These are phyloP conservation scores for Coemansia sp. DNA, from an alignment of 192 early-diverging fungal genomes.

Conservation along the genomic window DNA sequence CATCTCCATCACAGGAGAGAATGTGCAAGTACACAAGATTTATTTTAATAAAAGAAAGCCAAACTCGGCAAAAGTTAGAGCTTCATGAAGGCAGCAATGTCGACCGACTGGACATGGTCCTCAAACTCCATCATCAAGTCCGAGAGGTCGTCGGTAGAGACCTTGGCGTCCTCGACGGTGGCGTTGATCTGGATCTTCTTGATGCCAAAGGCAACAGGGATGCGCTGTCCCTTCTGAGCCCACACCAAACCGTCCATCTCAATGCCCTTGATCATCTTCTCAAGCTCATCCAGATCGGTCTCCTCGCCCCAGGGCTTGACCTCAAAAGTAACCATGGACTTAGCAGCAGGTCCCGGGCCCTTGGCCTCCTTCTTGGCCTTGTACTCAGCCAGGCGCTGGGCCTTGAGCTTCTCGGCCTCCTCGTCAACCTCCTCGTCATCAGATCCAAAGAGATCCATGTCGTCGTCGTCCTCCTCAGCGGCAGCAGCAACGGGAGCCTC, in stretches of 20 bases:
- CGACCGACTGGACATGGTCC: constrained; percentile 90
- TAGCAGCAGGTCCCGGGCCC: constrained; percentile 84
- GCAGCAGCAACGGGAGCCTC: constrained; percentile 58
- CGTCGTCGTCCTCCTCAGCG: constrained; percentile 83
- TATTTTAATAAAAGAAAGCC: constrained; percentile 7
- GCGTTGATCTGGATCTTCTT: constrained; percentile 93
- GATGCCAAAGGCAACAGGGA: constrained; percentile 91
- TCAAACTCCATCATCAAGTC: constrained; percentile 79
- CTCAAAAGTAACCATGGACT: constrained; percentile 89
- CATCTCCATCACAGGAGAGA: neutral
- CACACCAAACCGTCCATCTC: constrained; percentile 87
- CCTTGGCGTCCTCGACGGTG: constrained; percentile 93
- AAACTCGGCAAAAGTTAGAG: constrained; percentile 58
- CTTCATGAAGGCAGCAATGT: constrained; percentile 87
- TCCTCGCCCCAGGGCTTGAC: constrained; percentile 99
- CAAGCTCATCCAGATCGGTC: constrained; percentile 80
- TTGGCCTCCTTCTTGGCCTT: constrained; percentile 82
- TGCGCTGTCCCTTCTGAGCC: constrained; percentile 72
- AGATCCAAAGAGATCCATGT: constrained; percentile 94
- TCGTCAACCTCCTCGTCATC: constrained; percentile 88
- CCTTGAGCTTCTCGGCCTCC: constrained; percentile 86
- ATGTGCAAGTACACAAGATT: constrained; percentile 11
- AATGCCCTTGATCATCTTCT: constrained; percentile 70
- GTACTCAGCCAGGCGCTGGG: constrained; percentile 88
- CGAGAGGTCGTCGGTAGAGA: constrained; percentile 77